Conservation (phyloP, 2,329 filamentous ascomycete species). For the Stagonosporopsis chrysanthemi region DNA sequence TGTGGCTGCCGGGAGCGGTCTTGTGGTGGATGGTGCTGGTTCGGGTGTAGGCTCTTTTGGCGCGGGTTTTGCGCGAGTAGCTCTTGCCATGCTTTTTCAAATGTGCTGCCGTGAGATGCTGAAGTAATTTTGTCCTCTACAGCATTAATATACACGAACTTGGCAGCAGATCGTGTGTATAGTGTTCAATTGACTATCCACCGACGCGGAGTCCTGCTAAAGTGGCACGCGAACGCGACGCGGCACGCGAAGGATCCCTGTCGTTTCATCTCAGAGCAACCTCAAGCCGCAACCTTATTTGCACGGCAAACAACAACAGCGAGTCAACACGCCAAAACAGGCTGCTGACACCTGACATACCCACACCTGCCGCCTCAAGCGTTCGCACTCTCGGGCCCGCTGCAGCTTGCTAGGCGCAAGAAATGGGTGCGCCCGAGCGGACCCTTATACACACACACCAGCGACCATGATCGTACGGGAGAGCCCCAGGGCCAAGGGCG, state of each 20-base stretch:
- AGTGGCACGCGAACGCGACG: constrained; percentile 22
- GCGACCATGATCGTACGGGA: constrained; percentile 56
- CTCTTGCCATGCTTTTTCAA: constrained; percentile 38
- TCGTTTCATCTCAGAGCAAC: constrained; percentile 38
- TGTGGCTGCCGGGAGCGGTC: constrained; percentile 47
- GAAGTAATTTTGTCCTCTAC: too few species aligned
- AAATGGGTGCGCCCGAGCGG: constrained; percentile 39
- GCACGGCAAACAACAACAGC: constrained; percentile 29
- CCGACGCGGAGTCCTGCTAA: not conserved
- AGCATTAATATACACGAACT: not conserved
- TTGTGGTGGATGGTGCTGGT: constrained; percentile 27
- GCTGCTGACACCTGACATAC: not conserved
- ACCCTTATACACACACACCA: constrained; percentile 25
- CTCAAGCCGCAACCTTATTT: constrained; percentile 34
- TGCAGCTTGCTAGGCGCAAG: constrained; percentile 24
- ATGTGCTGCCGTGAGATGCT: not conserved
- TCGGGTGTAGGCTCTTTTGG: constrained; percentile 33
- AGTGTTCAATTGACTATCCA: not conserved
- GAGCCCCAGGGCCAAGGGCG: constrained; percentile 55
- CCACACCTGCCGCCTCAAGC: constrained; percentile 14
- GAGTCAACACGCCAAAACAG: constrained; percentile 19
- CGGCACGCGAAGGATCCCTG: constrained; percentile 27
- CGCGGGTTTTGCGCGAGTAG: constrained; percentile 46
- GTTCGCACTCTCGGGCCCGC: constrained; percentile 10
- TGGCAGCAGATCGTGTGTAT: not conserved